Evolutionary conservation across 169 alveolate genomes (phyloP).

Genomic region (Babesia sp.): DNA sequence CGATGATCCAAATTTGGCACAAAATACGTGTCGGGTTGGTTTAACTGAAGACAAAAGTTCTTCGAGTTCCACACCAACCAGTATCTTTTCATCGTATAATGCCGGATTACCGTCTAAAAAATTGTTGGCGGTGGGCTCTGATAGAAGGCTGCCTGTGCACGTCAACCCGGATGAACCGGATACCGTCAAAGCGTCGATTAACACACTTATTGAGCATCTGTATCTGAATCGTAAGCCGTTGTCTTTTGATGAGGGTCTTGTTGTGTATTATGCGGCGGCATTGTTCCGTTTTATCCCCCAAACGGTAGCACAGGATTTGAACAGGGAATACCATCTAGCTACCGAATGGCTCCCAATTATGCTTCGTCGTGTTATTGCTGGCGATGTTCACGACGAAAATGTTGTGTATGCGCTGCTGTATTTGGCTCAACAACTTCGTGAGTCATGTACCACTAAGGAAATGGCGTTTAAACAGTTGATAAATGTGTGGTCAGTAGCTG

Average conservation of each 20-base stretch:
- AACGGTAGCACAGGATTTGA: not conserved
- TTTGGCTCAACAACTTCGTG: not conserved
- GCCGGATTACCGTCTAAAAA: too few species aligned
- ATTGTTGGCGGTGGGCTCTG: too few species aligned
- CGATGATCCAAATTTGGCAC: too few species aligned
- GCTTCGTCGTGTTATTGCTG: constrained; percentile 3
- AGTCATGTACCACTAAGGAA: constrained; percentile 9
- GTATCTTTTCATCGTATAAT: too few species aligned
- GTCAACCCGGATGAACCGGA: too few species aligned
- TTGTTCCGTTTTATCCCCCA: not conserved
- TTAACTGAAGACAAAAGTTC: too few species aligned
- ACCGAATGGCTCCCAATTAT: constrained; percentile 17
- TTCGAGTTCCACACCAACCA: too few species aligned
- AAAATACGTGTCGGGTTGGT: too few species aligned
- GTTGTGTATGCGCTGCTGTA: not conserved
- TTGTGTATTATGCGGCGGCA: not conserved
- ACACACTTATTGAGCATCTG: not conserved
- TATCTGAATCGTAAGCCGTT: not conserved
- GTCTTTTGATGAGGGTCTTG: not conserved
- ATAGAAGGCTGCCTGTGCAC: too few species aligned
- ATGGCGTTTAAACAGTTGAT: constrained; percentile 30
- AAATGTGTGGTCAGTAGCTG: constrained; percentile 36
- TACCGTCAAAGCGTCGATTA: too few species aligned
- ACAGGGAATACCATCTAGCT: not conserved
- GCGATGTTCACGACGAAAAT: not conserved